These are phyloP conservation scores for Pseudogymnoascus sp. DNA, from an alignment of 2,329 filamentous ascomycete genomes.

Conservation along the genomic window DNA sequence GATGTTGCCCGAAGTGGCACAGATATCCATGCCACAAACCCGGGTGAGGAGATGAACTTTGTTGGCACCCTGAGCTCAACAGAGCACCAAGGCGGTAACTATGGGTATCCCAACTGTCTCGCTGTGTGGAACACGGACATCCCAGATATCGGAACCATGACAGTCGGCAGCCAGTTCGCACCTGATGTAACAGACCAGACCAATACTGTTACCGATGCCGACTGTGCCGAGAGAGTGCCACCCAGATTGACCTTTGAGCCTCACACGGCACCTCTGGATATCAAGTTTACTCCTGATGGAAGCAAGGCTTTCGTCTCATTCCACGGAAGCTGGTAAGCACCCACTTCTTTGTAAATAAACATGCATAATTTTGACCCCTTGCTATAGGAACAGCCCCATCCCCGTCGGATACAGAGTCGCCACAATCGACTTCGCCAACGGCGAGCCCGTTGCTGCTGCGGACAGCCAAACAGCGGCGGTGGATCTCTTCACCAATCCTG, in stretches of 20 bases:
- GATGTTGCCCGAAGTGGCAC: slow-evolving; percentile 47
- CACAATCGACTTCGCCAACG: slow-evolving; percentile 34
- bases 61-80: slow-evolving; percentile 47
- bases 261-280: slow-evolving; percentile 64
- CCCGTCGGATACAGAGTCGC: slow-evolving; percentile 41
- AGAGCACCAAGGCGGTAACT: slow-evolving; percentile 43
- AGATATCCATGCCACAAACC: slow-evolving; percentile 62
- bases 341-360: neutral
- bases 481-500: slow-evolving; percentile 47
- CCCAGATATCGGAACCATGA: slow-evolving; percentile 35
- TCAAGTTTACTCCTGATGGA: slow-evolving; percentile 55
- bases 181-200: slow-evolving; percentile 27
- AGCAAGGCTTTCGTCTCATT: slow-evolving; percentile 59
- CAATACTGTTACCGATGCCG: slow-evolving; percentile 35
- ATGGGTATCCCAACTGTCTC: slow-evolving; percentile 65
- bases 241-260: slow-evolving; percentile 55
- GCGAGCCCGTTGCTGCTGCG: slow-evolving; percentile 33
- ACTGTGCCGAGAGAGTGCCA: slow-evolving; percentile 38
- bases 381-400: slow-evolving; percentile 19
- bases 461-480: slow-evolving; percentile 40
- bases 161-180: slow-evolving; percentile 44
- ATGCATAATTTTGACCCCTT: slow-evolving; percentile 17
- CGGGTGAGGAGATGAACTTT: slow-evolving; percentile 67
- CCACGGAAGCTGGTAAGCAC: slow-evolving; percentile 58
- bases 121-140: slow-evolving; percentile 53